phyloP scores from a whole-genome alignment of 352 stramenopile species.

The Globisporangium cederbergense region DNA sequence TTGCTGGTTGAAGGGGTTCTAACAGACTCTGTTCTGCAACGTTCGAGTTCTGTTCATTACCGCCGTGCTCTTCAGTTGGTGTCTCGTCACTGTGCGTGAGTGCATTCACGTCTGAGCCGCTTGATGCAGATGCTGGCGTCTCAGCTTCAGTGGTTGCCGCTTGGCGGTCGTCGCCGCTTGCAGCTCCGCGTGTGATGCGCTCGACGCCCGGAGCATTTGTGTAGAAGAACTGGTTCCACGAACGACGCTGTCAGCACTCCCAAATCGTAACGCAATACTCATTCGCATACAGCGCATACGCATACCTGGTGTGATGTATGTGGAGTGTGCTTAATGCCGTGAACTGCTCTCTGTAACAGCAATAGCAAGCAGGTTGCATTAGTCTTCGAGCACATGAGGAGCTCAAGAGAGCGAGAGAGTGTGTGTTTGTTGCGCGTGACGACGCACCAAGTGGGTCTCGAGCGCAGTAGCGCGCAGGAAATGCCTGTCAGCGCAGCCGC shows the following conservation, averaged over 20 bases:
- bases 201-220: constrained; percentile 16
- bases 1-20: background rate
- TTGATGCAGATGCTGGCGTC: background rate
- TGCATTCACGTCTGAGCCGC: background rate
- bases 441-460: constrained; percentile 39
- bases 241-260: background rate
- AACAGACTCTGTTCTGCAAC: constrained; percentile 14
- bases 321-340: constrained; percentile 9
- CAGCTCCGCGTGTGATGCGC: constrained; percentile 3
- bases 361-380: background rate
- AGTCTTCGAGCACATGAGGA: background rate
- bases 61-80: background rate
- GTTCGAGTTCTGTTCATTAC: background rate
- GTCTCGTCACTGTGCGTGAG: background rate
- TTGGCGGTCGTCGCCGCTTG: background rate
- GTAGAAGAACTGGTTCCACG: constrained; percentile 25
- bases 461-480: constrained; percentile 35
- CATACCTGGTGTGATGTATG: constrained; percentile 12
- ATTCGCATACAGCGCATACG: background rate
- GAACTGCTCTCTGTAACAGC: constrained; percentile 3
- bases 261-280: background rate
- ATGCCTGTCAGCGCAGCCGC: constrained; percentile 25
- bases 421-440: background rate
- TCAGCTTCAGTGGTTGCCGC: background rate
- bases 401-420: background rate